Base-by-base conservation (phyloP, 352 stramenopile species). In the Phytophthora idaei region DNA sequence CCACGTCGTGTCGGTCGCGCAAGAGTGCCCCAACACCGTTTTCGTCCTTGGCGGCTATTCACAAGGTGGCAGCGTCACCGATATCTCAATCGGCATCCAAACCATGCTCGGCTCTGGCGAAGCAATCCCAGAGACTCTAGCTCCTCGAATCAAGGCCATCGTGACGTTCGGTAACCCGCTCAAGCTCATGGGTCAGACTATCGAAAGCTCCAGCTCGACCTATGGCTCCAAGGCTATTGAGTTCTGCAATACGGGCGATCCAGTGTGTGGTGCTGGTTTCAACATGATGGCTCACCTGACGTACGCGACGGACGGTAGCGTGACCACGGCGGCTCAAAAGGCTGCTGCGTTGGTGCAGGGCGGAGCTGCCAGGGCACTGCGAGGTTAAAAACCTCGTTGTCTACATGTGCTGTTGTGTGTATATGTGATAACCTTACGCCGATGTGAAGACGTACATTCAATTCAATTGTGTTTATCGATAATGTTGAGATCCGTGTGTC, bases 151-250 rank as follows among this genome's bases (percentile, higher is more conserved):
- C 61, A 74, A 71, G 49, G 70, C 57, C 14, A 45, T 78, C 31
- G 71, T 78, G 57, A 71, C 61, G 36, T 78, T 76, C 39, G 64
- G 69, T 39, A 77, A 77, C 51, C 69, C 69, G 21, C 60, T 77
- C 8, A 66, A 67, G 31, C 58, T 77, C 27, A 53, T 52, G 39
- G 63, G 69, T 4, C 14, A 72, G 32, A 73, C 69, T 1, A 73
- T 76, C 37, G 15, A 61, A 31, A 73, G 58, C 21, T 28, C 68
- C 25, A 76, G 68, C 54, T 32, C 52, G 12, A 59, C 45, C 8
- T 76, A 76, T 46, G 68, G 57, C 6, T 45, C 64, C 8, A 76
- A 76, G 59, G 58, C 64, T 3, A 65, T 76, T 17, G 69, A 76
- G 41, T 71, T 67, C 50, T 76, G 63, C 57, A 68, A 68, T 54